A percentile compares a stretch with the other conserved stretches of the same genome.
Conservation (phyloP, 1,139 yeast genomes). For the Ogataea hybrid region DNA sequence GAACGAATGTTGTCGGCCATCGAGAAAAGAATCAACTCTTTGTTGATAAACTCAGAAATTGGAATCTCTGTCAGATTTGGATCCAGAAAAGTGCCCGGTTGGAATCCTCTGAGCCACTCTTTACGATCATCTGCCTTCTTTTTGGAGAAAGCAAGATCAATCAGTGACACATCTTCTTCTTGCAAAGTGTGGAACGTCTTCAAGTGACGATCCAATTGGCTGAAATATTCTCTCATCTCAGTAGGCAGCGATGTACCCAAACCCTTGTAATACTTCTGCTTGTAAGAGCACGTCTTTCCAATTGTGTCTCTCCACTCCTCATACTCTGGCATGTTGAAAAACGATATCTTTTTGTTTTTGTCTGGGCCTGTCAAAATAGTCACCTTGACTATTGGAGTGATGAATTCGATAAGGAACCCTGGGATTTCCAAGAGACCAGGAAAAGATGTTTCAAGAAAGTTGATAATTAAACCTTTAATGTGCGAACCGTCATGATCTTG, state of each 20-base stretch:
- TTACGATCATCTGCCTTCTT: slow-evolving; percentile 97
- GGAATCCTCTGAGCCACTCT: slow-evolving; percentile 88
- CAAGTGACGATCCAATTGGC: slow-evolving; percentile 81
- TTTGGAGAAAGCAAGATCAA: slow-evolving; percentile 93
- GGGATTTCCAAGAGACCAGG: slow-evolving; percentile 92
- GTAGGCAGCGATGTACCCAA: slow-evolving; percentile 85
- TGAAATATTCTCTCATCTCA: slow-evolving; percentile 89
- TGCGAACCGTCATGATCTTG: slow-evolving; percentile 99
- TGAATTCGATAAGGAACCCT: slow-evolving; percentile 89
- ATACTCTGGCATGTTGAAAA: slow-evolving; percentile 95
- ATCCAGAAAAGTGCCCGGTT: slow-evolving; percentile 91
- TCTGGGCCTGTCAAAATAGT: slow-evolving; percentile 68
- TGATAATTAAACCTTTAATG: slow-evolving; percentile 93
- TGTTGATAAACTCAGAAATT: slow-evolving; percentile 89
- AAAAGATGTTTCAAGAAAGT: slow-evolving; percentile 89
- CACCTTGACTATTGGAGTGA: slow-evolving; percentile 95
- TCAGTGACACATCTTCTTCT: slow-evolving; percentile 74
- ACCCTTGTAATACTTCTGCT: slow-evolving; percentile 96
- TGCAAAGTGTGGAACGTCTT: slow-evolving; percentile 82
- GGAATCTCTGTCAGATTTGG: slow-evolving; percentile 79
- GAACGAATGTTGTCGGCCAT: slow-evolving; percentile 97
- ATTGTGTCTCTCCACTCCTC: slow-evolving; percentile 90
- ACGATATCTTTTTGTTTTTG: slow-evolving; percentile 56
- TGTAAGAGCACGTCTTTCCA: slow-evolving; percentile 77
- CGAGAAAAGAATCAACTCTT: slow-evolving; percentile 90